Base-by-base conservation (phyloP, 1,284 basidiomycete genomes). In the Cutaneotrichosporon cutaneum region DNA sequence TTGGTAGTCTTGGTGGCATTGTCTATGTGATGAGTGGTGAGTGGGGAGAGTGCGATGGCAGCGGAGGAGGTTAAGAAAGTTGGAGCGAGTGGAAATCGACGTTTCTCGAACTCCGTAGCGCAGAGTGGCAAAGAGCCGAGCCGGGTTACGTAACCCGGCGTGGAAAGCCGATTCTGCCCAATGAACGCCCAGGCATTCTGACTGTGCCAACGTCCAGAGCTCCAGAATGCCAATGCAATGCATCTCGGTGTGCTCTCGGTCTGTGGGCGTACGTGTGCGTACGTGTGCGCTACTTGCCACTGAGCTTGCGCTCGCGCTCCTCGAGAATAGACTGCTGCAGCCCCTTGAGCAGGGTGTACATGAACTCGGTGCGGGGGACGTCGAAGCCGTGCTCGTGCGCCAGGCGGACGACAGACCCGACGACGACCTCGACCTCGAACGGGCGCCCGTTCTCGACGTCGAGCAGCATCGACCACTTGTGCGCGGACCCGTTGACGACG, bases 351-450 rank as follows among this genome's bases (percentile, higher is more conserved):
- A 77, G 59, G 0, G 75, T 70, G 62, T 77, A 77, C 3, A 62
- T 68, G 51, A 73, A 70, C 27, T 71, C 71, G 21, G 73, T 52
- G 16, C 69, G 58, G 0, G 76, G 76, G 5, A 69, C 70, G 4
- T 64, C 53, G 36, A 74, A 53, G 22, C 62, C 64, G 52, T 68
- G 54, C 50, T 69, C 58, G 21, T 66, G 48, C 0, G 73, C 77
- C n/a, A 78, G 64, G n/a, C 64, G 56, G 26, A 77, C 63, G 1
- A 80, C 75, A 1, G 69, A 63, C 1, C 78, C 76, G 2, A 72
- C 65, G 27, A 77, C 77, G 22, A 76, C 75, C 62, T 80, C 78
- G 22, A 77, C 72, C 63, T 80, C 78, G 65, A 79, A 70, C n/a
- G 77, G 77, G 24, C 76, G 68, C 14, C 71, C 71, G 47, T 72